A percentile compares a stretch with the other conserved stretches of the same genome.
These are phyloP conservation scores for Capsella bursapastoris DNA, from an alignment of 345 rosid species.

Conservation along the genomic window DNA sequence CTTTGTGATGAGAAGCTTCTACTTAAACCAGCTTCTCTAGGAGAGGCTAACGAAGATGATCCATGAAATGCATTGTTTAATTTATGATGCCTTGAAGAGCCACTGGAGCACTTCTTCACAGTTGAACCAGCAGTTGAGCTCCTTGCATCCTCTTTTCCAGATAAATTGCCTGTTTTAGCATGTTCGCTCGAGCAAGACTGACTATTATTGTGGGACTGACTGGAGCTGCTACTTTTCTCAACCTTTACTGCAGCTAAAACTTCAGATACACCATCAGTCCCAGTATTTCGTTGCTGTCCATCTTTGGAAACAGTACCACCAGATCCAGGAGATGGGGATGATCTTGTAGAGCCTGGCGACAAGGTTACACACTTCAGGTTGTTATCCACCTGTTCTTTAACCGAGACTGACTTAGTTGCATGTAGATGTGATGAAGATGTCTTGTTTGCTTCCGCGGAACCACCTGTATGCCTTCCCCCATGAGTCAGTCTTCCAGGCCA, in stretches of 20 bases:
- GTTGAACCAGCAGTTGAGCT: conserved; percentile 7
- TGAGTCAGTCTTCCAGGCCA: conserved; percentile 79
- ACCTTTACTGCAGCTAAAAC: neutral
- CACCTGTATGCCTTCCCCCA: conserved; percentile 60
- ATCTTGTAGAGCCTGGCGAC: conserved; percentile 64
- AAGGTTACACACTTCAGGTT: conserved; percentile 54
- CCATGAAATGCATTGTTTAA: neutral
- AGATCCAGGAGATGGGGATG: conserved; percentile 54
- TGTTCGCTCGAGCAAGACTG: conserved; percentile 4
- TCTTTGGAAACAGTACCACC: conserved; percentile 56
- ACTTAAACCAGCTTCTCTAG: conserved; percentile 55
- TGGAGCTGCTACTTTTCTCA: conserved; percentile 13
- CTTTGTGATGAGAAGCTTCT: conserved; percentile 58
- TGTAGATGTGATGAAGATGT: conserved; percentile 62
- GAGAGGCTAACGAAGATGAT: neutral
- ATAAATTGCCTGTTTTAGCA: conserved; percentile 2
- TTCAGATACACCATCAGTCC: conserved; percentile 30
- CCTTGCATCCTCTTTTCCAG: neutral
- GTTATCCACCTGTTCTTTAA: conserved; percentile 63
- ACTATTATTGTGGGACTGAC: conserved; percentile 7
- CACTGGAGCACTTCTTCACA: neutral
- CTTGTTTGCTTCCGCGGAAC: conserved; percentile 64
- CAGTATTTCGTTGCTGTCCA: conserved; percentile 52
- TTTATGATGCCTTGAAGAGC: conserved; percentile 5
- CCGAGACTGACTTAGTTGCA: conserved; percentile 62